phyloP scores from a whole-genome alignment of 202 grass and related monocot species.

The Sporobolus alterniflorus region DNA sequence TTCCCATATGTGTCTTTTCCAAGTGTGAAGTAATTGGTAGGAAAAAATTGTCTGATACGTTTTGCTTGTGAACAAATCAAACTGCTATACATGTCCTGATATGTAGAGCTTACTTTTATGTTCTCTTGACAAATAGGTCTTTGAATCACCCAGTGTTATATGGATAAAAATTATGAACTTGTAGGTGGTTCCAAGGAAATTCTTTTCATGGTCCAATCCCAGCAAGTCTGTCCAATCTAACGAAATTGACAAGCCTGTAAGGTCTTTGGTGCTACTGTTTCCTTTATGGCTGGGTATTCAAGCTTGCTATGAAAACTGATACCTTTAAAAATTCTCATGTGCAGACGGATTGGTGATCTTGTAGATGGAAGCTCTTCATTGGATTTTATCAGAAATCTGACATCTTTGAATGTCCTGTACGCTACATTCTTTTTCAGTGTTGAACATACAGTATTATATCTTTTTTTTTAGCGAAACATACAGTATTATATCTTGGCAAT shows the following conservation, averaged over 20 bases:
- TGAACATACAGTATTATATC: constrained; percentile 4
- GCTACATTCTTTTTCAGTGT: neutral
- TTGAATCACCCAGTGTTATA: neutral
- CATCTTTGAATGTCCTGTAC: constrained; percentile 69
- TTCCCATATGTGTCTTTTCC: too few species aligned
- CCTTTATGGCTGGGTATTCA: neutral
- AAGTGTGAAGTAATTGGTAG: too few species aligned
- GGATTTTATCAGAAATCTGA: constrained; percentile 59
- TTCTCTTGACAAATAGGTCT: neutral
- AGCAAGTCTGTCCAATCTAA: constrained; percentile 49
- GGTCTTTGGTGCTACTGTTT: neutral
- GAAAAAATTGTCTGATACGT: neutral
- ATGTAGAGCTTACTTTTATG: neutral
- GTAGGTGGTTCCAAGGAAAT: constrained; percentile 73
- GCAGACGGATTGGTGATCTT: constrained; percentile 77
- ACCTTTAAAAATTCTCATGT: neutral
- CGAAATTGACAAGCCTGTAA: constrained; percentile 58
- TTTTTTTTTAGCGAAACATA: too few species aligned
- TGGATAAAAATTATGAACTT: constrained; percentile 8
- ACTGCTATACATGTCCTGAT: neutral
- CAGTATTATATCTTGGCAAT: constrained; percentile 19
- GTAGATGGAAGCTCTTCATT: constrained; percentile 69
- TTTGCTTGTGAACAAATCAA: neutral
- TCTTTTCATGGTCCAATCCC: constrained; percentile 56
- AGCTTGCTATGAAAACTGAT: neutral